phyloP scores from a whole-genome alignment of 148 eudicot species.

The Nepenthes mirabilis region DNA sequence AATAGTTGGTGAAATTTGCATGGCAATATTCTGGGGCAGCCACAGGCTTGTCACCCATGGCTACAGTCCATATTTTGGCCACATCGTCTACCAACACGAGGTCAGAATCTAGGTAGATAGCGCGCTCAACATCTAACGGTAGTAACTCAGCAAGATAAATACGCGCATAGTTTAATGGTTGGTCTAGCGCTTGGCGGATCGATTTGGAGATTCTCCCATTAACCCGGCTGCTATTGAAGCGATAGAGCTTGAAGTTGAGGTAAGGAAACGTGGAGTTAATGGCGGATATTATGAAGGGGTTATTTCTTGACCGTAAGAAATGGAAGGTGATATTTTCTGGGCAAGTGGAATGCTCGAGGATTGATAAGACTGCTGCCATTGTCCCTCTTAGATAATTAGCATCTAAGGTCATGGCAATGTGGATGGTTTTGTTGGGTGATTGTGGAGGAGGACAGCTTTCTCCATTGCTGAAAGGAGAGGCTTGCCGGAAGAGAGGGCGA shows the following conservation, averaged over 20 bases:
- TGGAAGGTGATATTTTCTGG: constrained; percentile 22
- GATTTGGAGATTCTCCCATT: constrained; percentile 27
- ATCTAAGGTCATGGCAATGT: constrained; percentile 29
- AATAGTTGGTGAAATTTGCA: constrained; percentile 25
- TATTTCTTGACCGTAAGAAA: constrained; percentile 12
- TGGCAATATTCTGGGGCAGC: constrained; percentile 30
- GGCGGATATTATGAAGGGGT: constrained; percentile 14
- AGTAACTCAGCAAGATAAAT: constrained; percentile 23
- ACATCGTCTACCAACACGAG: constrained; percentile 25
- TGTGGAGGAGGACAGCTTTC: neutral
- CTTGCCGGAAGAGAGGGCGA: neutral
- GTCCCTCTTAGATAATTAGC: constrained; percentile 29
- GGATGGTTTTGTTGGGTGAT: constrained; percentile 6
- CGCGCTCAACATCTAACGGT: constrained; percentile 16
- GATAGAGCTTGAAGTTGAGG: constrained; percentile 19
- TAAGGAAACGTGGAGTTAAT: constrained; percentile 24
- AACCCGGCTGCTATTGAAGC: constrained; percentile 15
- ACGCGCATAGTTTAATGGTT: constrained; percentile 24
- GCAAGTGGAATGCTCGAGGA: constrained; percentile 31
- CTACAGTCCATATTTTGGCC: constrained; percentile 17
- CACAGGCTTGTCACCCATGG: constrained; percentile 15
- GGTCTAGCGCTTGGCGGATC: constrained; percentile 21
- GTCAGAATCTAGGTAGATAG: constrained; percentile 24
- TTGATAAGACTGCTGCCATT: constrained; percentile 26
- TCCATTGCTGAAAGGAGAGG: neutral